These are phyloP conservation scores for Crassisporium funariophilum DNA, from an alignment of 768 basidiomycete species.

Conservation along the genomic window DNA sequence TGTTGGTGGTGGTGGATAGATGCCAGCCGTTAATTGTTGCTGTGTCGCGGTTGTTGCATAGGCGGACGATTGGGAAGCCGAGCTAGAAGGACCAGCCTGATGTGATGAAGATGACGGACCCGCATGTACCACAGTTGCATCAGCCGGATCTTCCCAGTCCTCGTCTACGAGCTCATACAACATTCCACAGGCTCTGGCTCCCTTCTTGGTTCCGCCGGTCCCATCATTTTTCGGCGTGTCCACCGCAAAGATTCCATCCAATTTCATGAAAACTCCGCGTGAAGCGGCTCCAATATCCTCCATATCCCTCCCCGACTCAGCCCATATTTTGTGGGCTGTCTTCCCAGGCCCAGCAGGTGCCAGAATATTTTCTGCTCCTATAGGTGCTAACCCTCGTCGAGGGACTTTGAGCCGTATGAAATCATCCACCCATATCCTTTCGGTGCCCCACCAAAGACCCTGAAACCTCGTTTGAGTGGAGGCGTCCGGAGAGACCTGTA, in stretches of 20 bases:
- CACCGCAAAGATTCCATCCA: constrained; percentile 66
- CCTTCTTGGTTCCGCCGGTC: constrained; percentile 48
- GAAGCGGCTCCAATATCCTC: constrained; percentile 52
- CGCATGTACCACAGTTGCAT: no score
- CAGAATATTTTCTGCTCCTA: constrained; percentile 59
- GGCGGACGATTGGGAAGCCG: not conserved
- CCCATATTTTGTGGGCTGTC: constrained; percentile 27
- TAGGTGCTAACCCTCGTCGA: constrained; percentile 65
- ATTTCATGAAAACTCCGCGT: constrained; percentile 71
- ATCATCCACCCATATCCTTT: constrained; percentile 87
- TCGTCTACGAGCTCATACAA: constrained; percentile 78
- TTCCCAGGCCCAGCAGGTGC: constrained; percentile 65
- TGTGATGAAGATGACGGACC: not conserved
- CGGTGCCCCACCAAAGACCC: constrained; percentile 89
- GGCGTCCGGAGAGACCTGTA: constrained; percentile 12
- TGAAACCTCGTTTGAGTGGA: constrained; percentile 63
- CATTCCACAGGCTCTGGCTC: constrained; percentile 72
- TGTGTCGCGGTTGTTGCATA: not conserved
- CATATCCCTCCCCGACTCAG: constrained; percentile 22
- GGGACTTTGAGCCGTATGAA: constrained; percentile 77
- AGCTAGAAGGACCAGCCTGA: constrained; percentile 5
- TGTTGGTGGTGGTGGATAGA: not conserved
- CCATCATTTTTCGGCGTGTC: constrained; percentile 43
- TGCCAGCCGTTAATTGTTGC: no score
- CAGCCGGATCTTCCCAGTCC: constrained; percentile 58